Evolutionary conservation across 1,284 basidiomycete species (phyloP).

Genomic region (Apiotrichum gracile): DNA sequence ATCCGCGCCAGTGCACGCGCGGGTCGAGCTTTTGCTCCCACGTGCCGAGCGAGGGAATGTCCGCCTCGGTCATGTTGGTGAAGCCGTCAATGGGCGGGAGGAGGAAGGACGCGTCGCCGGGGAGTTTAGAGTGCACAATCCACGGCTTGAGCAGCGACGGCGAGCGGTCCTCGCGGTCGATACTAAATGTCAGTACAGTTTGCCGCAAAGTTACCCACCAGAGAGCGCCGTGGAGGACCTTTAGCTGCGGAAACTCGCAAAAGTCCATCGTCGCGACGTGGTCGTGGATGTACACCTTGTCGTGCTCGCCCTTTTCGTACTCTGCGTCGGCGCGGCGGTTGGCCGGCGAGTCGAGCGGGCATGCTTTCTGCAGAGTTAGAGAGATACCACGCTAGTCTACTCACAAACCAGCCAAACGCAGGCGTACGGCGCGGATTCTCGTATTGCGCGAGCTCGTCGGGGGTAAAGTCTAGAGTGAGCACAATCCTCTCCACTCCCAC

Average conservation of each 20-base stretch:
- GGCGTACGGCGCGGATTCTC: conserved; percentile 44
- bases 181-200: conserved; percentile 4
- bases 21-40: conserved; percentile 45
- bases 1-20: conserved; percentile 48
- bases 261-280: conserved; percentile 51
- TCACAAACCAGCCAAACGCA: conserved; percentile 45
- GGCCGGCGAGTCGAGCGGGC: conserved; percentile 42
- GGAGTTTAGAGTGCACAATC: conserved; percentile 45
- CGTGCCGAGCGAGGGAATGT: conserved; percentile 23
- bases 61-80: conserved; percentile 35
- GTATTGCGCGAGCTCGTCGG: conserved; percentile 40
- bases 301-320: conserved; percentile 18
- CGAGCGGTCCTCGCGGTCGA: conserved; percentile 43
- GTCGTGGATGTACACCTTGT: conserved; percentile 47
- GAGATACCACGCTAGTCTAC: conserved; percentile 5
- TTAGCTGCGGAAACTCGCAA: conserved; percentile 50
- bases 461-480: conserved; percentile 40
- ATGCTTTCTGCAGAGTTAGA: conserved; percentile 34
- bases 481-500: conserved; percentile 13
- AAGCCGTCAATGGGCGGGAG: conserved; percentile 43
- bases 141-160: conserved; percentile 42
- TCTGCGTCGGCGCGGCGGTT: conserved; percentile 37
- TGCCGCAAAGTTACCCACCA: conserved; percentile 16
- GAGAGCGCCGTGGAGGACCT: conserved; percentile 45
- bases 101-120: conserved; percentile 43